These are phyloP conservation scores for Russula dissimulans DNA, from an alignment of 768 basidiomycete genomes.

Conservation along the genomic window DNA sequence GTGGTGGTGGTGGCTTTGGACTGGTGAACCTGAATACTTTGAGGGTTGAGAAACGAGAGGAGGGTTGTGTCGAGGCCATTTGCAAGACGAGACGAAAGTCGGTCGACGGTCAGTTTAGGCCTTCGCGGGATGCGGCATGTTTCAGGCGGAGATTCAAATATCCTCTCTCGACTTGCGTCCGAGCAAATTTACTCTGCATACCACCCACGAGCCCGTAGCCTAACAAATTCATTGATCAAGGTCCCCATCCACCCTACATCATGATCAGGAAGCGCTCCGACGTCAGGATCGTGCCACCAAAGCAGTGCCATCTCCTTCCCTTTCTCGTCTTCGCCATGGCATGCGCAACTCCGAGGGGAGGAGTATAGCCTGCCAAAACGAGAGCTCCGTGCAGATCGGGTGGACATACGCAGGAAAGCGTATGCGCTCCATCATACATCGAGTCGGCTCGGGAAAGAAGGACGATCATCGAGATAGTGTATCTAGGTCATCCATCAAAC, in stretches of 20 bases:
- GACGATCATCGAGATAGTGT: too few relatives aligned
- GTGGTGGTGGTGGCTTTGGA: constrained; percentile 14
- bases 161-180: neutral
- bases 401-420: constrained; percentile 15
- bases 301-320: too few relatives aligned
- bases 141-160: constrained; percentile 7
- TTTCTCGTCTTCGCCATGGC: constrained; percentile 2
- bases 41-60: constrained; percentile 16
- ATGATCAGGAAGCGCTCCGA: constrained; percentile 13
- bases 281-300: constrained; percentile 17
- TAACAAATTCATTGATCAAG: constrained; percentile 7
- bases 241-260: constrained; percentile 2
- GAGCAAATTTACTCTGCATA: too few relatives aligned
- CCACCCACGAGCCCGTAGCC: too few relatives aligned
- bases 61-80: constrained; percentile 14
- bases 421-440: too few relatives aligned
- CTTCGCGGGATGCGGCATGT: neutral
- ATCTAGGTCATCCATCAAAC: too few relatives aligned
- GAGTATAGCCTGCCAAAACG: constrained; percentile 9
- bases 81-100: neutral
- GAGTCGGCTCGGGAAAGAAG: too few relatives aligned
- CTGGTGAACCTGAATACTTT: constrained; percentile 17
- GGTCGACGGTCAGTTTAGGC: too few relatives aligned
- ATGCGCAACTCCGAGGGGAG: constrained; percentile 5
- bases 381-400: constrained; percentile 7